phyloP scores from a whole-genome alignment of 2,329 filamentous ascomycete species.

The Pseudogymnoascus verrucosus region DNA sequence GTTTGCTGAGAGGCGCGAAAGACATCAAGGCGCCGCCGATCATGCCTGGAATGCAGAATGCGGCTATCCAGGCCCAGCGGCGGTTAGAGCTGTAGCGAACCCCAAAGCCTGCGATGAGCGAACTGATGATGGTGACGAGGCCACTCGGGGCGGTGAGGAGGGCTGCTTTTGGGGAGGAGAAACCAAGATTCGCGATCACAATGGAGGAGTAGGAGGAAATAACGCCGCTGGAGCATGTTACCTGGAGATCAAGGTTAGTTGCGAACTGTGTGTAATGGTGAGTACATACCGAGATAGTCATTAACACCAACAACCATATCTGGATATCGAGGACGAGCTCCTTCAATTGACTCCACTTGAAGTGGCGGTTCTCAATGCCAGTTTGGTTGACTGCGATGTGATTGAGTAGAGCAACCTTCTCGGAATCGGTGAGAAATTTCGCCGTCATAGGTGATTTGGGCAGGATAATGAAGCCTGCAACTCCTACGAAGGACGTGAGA shows the following conservation, averaged over 20 bases:
- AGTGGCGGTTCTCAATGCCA: constrained; percentile 46
- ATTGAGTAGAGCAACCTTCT: constrained; percentile 38
- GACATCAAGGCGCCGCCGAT: constrained; percentile 37
- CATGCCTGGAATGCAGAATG: constrained; percentile 39
- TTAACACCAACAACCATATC: constrained; percentile 23
- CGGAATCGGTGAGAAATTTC: constrained; percentile 29
- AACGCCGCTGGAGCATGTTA: background rate
- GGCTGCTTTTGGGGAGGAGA: constrained; percentile 34
- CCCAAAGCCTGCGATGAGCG: constrained; percentile 32
- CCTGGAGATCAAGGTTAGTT: constrained; percentile 17
- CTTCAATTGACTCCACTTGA: constrained; percentile 43
- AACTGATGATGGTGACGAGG: constrained; percentile 33
- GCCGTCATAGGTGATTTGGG: constrained; percentile 42
- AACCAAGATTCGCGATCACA: constrained; percentile 31
- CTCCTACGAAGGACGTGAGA: constrained; percentile 35
- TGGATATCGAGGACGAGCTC: constrained; percentile 34
- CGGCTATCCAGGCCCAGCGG: constrained; percentile 35
- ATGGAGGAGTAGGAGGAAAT: background rate
- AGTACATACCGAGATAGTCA: background rate
- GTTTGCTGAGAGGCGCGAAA: constrained; percentile 31
- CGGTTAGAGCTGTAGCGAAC: constrained; percentile 33
- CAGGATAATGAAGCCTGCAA: constrained; percentile 36
- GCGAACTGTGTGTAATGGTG: background rate
- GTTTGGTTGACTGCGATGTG: constrained; percentile 49
- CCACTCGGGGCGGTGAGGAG: constrained; percentile 38